Base-by-base conservation (phyloP, 2,329 filamentous ascomycete species). In the Pochonia chlamydosporia region DNA sequence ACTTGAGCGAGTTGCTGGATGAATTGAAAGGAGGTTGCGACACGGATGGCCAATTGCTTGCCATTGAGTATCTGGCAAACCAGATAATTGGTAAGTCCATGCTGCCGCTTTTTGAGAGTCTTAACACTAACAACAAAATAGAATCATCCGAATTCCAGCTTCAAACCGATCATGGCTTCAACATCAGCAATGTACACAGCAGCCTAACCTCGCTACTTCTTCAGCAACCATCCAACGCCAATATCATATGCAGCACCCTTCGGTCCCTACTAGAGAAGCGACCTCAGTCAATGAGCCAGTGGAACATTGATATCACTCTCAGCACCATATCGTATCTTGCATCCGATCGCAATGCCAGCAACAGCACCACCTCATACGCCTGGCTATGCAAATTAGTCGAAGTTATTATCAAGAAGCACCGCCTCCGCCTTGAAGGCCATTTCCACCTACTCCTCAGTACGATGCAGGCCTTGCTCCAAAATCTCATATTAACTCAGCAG, bases 391-490 rank as follows among this genome's bases (percentile, higher is more conserved):
- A 70, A 45, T 66, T 85, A 8, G 64, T 80, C 18, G 76, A 80
- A 46, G 64, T 70, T 20, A 64, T 84, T 31, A 75, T 85, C 58
- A 75, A 74, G 57, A 76, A 79, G 41, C 79, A 84, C 60, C 70
- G 81, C 4, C 69, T 80, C 37, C 78, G 81, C 9, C 67, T 85
- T 2, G 75, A 82, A 54, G 80, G 79, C 2, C 81, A 81, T 52
- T 79, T 81, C 55, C 81, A 82, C 56, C 64, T 84, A 39, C 67
- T 84, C 5, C 63, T 82, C 40, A 63, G 71, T 30, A 64, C 72
- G 3, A 64, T 85, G 49, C 76, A 82, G 54, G 64, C 73, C 3
- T 73, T 85, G n/a, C 70, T 85, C 30, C 65, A 66, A 20, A 70
- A 71, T 30, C 71, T 84, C 16, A 66, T 83, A 28, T 56, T 65